These are phyloP conservation scores for Symbiodinium pilosum DNA, from an alignment of 73 alveolate species.

Conservation along the genomic window DNA sequence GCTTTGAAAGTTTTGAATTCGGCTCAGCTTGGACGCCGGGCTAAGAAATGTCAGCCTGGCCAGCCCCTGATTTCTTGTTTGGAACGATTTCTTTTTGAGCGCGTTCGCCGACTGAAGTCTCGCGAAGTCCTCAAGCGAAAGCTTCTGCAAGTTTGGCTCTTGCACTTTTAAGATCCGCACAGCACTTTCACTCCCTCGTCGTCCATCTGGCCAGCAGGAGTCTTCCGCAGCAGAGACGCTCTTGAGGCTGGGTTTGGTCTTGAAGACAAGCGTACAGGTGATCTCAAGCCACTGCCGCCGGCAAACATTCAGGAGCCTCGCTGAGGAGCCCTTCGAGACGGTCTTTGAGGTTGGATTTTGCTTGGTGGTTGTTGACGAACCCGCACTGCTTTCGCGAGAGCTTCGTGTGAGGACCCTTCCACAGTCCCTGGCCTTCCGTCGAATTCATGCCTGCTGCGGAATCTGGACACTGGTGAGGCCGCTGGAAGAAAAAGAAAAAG, in stretches of 20 bases:
- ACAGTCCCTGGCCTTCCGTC: background rate
- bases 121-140: no score
- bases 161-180: background rate
- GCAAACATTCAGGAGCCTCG: constrained; percentile 50
- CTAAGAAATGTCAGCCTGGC: no score
- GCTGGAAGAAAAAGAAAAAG: no score
- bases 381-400: background rate
- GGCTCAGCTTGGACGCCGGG: no score
- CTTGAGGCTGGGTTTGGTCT: constrained; percentile 60
- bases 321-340: constrained; percentile 75
- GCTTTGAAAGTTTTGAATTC: no score
- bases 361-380: background rate
- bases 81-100: background rate
- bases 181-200: no score
- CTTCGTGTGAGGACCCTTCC: background rate
- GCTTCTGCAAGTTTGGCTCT: background rate
- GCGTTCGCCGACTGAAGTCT: background rate
- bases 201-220: no score
- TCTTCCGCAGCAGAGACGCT: constrained; percentile 43
- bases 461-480: constrained; percentile 68
- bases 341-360: constrained; percentile 74
- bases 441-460: constrained; percentile 17
- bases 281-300: no score
- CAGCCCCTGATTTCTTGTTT: background rate
- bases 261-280: no score